Evolutionary conservation across 345 rosid species (phyloP).

Genomic region (Ceriops zippeliana): DNA sequence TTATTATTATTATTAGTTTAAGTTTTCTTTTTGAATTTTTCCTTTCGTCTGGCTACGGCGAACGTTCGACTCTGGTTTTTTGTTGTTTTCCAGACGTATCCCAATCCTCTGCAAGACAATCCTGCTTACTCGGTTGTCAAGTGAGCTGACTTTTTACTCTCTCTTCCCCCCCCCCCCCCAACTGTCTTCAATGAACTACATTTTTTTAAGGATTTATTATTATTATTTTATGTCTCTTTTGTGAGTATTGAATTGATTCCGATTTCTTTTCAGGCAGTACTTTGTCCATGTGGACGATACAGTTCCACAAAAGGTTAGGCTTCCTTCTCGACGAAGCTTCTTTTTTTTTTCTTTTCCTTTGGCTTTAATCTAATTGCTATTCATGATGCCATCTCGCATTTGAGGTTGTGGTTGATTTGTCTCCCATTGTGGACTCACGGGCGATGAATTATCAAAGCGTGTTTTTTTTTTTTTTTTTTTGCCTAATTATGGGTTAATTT

Average conservation of each 20-base stretch:
- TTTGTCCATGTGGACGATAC: slow-evolving; percentile 48
- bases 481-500: background rate
- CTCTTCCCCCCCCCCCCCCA: too few species aligned
- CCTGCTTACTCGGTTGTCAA: slow-evolving; percentile 49
- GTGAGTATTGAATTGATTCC: too few species aligned
- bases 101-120: slow-evolving; percentile 45
- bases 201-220: background rate
- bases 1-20: too few species aligned
- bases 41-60: background rate
- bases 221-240: background rate
- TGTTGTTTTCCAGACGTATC: slow-evolving; percentile 31
- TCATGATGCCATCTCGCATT: too few species aligned
- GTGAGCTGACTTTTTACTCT: slow-evolving; percentile 22
- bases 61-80: background rate
- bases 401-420: too few species aligned
- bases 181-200: background rate
- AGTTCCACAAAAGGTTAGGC: slow-evolving; percentile 42
- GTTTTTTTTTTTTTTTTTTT: too few species aligned
- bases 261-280: slow-evolving; percentile 35
- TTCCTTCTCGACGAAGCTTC: background rate
- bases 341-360: background rate
- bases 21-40: background rate
- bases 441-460: background rate
- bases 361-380: too few species aligned
- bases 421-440: background rate